Conservation (phyloP, 2,329 filamentous ascomycete genomes). For the Pyricularia sp. region DNA sequence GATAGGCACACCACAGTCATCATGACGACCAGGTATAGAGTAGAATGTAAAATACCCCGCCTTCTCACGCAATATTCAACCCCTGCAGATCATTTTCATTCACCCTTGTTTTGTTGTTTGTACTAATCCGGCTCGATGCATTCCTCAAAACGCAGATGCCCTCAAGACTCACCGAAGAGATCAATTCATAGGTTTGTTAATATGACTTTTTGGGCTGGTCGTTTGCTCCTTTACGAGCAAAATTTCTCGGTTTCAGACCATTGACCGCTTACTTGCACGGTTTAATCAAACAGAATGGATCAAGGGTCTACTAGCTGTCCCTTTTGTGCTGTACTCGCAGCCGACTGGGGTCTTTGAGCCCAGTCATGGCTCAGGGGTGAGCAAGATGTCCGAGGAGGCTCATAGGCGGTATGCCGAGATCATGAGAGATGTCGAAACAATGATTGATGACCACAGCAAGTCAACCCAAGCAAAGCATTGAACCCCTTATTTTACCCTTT, state of each 20-base stretch:
- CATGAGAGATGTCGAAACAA: conserved; percentile 79
- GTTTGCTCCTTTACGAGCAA: not conserved
- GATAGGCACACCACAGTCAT: not conserved
- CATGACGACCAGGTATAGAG: conserved; percentile 54
- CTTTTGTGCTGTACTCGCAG: conserved; percentile 92
- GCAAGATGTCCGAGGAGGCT: conserved; percentile 64
- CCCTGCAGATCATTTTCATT: not conserved
- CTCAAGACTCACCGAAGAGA: conserved; percentile 79
- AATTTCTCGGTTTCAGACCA: not conserved
- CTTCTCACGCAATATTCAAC: not conserved
- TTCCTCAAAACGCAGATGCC: conserved; percentile 29
- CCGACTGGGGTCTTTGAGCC: conserved; percentile 71
- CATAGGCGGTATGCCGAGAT: conserved; percentile 89
- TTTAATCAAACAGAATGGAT: conserved; percentile 63
- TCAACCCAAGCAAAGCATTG: not conserved
- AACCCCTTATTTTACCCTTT: not conserved
- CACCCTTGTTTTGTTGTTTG: not conserved
- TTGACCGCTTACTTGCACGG: not conserved
- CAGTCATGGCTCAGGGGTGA: conserved; percentile 47
- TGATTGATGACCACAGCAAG: conserved; percentile 84
- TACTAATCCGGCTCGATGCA: not conserved
- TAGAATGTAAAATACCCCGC: conserved; percentile 50
- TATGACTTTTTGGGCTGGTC: not conserved
- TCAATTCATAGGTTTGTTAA: conserved; percentile 59
- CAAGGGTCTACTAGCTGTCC: conserved; percentile 85